Evolutionary conservation across 1,284 basidiomycete species (phyloP).

Genomic region (Heterobasidion irregulare): DNA sequence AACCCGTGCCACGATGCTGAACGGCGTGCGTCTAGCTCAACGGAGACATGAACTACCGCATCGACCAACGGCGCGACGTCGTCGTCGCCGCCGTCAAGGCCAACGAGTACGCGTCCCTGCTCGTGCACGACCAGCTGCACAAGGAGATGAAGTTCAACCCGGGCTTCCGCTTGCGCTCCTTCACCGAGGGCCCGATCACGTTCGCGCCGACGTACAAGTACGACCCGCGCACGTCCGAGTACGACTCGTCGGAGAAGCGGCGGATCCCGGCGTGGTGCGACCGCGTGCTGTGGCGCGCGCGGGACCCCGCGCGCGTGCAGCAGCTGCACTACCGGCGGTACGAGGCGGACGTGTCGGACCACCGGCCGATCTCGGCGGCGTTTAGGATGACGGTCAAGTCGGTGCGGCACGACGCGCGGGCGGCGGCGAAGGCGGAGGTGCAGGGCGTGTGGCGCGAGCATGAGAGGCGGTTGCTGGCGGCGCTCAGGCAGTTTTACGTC

Average conservation of each 20-base stretch:
- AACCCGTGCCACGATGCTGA: not conserved
- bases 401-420: conserved; percentile 51
- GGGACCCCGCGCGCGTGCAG: conserved; percentile 46
- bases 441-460: conserved; percentile 50
- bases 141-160: conserved; percentile 86
- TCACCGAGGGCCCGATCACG: conserved; percentile 75
- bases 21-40: conserved; percentile 38
- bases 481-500: conserved; percentile 46
- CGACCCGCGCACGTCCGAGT: conserved; percentile 70
- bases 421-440: conserved; percentile 44
- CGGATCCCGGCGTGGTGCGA: conserved; percentile 96
- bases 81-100: conserved; percentile 64
- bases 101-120: conserved; percentile 57
- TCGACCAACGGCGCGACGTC: conserved; percentile 82
- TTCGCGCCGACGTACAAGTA: conserved; percentile 97
- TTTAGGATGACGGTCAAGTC: conserved; percentile 70
- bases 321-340: conserved; percentile 69
- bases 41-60: conserved; percentile 89
- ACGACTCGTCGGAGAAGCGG: conserved; percentile 84
- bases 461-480: conserved; percentile 44
- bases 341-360: conserved; percentile 80
- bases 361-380: conserved; percentile 79
- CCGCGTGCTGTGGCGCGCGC: conserved; percentile 78
- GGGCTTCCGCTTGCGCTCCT: conserved; percentile 77
- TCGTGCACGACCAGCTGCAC: conserved; percentile 81